Percentiles rank a stretch among this genome's conserved stretches.
phyloP scores from a whole-genome alignment of 495 filamentous ascomycete genomes.

The Saxispiralis lemnorum region DNA sequence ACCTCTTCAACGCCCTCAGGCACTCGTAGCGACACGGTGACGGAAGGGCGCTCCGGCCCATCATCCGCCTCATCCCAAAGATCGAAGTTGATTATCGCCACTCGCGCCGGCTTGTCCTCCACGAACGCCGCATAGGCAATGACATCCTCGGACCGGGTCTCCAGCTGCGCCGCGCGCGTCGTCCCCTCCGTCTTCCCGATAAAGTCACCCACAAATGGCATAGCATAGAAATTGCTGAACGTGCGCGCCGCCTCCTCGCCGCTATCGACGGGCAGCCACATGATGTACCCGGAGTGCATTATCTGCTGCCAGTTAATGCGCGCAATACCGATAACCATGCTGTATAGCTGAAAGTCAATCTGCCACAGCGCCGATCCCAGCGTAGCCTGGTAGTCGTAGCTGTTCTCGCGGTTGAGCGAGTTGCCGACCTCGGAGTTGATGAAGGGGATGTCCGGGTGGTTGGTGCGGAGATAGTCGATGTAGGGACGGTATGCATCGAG shows the following conservation, averaged over 20 bases:
- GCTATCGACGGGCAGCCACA: conserved; percentile 1
- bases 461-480: neutral
- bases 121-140: neutral
- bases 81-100: neutral
- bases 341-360: neutral
- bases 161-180: neutral
- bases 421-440: neutral
- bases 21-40: neutral
- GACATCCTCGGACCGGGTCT: neutral
- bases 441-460: neutral
- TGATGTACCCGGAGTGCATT: neutral
- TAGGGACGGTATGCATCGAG: neutral
- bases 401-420: neutral
- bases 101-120: neutral
- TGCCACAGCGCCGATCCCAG: neutral
- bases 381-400: neutral
- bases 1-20: neutral
- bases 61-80: neutral
- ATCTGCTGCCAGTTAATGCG: conserved; percentile 1
- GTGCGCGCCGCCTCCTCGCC: neutral
- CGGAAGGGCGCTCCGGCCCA: neutral
- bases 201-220: neutral
- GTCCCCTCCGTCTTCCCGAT: neutral
- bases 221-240: neutral
- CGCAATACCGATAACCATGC: neutral